phyloP scores from a whole-genome alignment of 768 basidiomycete species.

The Lanmaoa pseudosensibilis region DNA sequence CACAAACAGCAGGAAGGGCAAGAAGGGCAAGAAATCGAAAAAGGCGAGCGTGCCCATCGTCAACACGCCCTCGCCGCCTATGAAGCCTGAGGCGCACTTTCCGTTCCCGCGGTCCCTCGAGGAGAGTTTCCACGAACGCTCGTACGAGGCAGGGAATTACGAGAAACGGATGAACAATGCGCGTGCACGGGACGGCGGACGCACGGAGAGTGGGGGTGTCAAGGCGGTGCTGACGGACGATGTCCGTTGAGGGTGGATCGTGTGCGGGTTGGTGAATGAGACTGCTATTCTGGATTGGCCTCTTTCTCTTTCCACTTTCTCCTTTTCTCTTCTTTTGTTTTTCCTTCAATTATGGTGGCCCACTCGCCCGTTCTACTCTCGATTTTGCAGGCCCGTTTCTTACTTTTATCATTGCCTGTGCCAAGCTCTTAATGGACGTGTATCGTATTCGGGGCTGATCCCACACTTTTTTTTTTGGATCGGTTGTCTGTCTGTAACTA shows the following conservation, averaged over 20 bases:
- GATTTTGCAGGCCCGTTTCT: constrained; percentile 8
- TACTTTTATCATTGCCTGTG: constrained; percentile 13
- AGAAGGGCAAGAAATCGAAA: constrained; percentile 39
- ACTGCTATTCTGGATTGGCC: constrained; percentile 12
- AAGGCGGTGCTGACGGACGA: constrained; percentile 62
- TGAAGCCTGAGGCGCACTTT: constrained; percentile 43
- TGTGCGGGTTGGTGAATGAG: constrained; percentile 7
- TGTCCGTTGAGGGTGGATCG: constrained; percentile 16
- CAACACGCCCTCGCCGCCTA: constrained; percentile 34
- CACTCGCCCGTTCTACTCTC: constrained; percentile 8
- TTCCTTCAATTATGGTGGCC: constrained; percentile 10
- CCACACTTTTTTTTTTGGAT: constrained; percentile 13
- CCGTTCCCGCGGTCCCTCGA: constrained; percentile 62
- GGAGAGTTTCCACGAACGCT: constrained; percentile 34
- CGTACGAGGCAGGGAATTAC: constrained; percentile 31
- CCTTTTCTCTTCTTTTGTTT: constrained; percentile 4
- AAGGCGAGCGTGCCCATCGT: constrained; percentile 41
- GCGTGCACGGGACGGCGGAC: constrained; percentile 74
- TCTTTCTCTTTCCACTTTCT: background rate
- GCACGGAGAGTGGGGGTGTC: constrained; percentile 86
- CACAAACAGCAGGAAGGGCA: constrained; percentile 25
- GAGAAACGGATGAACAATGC: constrained; percentile 66
- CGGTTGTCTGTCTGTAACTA: constrained; percentile 21
- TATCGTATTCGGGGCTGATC: constrained; percentile 12
- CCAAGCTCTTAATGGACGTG: constrained; percentile 21